phyloP scores from a whole-genome alignment of 768 basidiomycete genomes.

The Mycena latifolia region DNA sequence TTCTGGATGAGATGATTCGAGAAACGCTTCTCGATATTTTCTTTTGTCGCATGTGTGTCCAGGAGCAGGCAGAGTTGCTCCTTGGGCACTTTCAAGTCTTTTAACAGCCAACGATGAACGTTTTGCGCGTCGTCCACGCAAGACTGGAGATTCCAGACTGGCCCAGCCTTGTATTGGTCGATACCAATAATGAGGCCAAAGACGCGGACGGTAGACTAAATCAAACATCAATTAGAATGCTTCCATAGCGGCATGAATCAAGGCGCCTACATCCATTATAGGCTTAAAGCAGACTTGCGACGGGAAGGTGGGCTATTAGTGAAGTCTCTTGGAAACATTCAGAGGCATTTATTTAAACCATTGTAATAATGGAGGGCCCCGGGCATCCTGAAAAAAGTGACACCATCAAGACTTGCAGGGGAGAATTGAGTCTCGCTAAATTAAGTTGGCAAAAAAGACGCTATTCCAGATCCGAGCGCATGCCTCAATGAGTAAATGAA shows the following conservation, averaged over 20 bases:
- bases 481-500: too few relatives aligned
- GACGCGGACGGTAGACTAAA: conserved; percentile 54
- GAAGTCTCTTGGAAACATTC: too few relatives aligned
- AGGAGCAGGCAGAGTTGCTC: background rate
- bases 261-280: background rate
- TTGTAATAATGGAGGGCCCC: too few relatives aligned
- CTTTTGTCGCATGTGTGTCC: background rate
- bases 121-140: conserved; percentile 74
- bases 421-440: too few relatives aligned
- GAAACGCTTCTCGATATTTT: background rate
- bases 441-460: too few relatives aligned
- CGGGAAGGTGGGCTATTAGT: too few relatives aligned
- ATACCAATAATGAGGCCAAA: conserved; percentile 79
- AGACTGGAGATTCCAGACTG: conserved; percentile 75
- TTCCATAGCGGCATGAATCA: background rate
- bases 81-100: conserved; percentile 60
- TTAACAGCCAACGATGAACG: conserved; percentile 67
- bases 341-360: too few relatives aligned
- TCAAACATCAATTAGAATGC: background rate
- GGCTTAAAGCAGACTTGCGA: too few relatives aligned
- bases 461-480: too few relatives aligned
- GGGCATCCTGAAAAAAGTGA: too few relatives aligned
- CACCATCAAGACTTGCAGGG: too few relatives aligned
- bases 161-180: conserved; percentile 65
- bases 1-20: conserved; percentile 54